Conservation (phyloP, 2,329 filamentous ascomycete species). For the Aspergillus oerlinghausenensis region DNA sequence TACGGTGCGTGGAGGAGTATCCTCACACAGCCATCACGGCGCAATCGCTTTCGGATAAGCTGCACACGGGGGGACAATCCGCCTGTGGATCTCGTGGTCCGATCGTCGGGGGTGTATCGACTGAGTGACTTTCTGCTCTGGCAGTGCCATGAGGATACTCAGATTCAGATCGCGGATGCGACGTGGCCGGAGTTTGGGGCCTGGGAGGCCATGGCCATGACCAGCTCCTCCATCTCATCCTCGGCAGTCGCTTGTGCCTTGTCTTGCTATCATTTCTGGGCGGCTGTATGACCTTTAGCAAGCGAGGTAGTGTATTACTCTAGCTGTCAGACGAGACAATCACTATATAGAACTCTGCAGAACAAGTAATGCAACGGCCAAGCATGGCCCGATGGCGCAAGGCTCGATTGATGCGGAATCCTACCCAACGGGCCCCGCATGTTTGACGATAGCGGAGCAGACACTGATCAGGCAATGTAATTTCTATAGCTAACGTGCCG, state of each 20-base stretch:
- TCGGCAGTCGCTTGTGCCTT: background rate
- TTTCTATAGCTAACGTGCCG: background rate
- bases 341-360: no score
- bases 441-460: background rate
- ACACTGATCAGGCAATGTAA: background rate
- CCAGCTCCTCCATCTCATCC: background rate
- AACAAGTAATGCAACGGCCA: no score
- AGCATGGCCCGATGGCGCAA: no score
- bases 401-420: background rate
- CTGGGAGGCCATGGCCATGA: no score
- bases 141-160: background rate
- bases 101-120: slow-evolving; percentile 9
- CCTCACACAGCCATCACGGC: background rate
- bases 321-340: background rate
- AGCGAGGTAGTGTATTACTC: background rate
- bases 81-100: slow-evolving; percentile 10
- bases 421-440: background rate
- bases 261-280: background rate
- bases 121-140: slow-evolving; percentile 14
- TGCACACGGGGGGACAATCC: background rate
- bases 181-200: background rate
- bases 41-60: background rate
- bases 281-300: background rate
- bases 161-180: background rate
- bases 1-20: no score